Base-by-base conservation (phyloP, 2,329 filamentous ascomycete species). In the Venturia carpophila region DNA sequence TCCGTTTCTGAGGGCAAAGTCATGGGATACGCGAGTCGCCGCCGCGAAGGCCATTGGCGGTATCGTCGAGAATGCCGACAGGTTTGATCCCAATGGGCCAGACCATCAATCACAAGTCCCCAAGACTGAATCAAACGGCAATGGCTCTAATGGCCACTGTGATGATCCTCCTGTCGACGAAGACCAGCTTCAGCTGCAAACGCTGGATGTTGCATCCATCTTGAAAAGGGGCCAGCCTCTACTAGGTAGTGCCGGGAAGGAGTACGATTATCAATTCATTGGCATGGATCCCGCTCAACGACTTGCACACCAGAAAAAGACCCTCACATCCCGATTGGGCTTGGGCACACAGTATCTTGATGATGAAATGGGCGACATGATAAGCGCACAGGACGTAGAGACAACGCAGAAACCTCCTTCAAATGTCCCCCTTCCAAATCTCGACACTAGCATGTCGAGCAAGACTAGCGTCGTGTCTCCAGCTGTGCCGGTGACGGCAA, bases 21-120 rank as follows among this genome's bases (percentile, higher is more conserved):
- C 92, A 73, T 99, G 94, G 94, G 94, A 99, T 73, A 99, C 94
- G 34, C 84, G 95, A 70, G 92, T 89, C 67, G 95, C 94, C 64
- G 90, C 95, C 60, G 92, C 93, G 70, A 96, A 93, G 77, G 94
- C 94, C 24, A 88, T 99, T 66, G 93, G 93, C 66, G 92, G 93
- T 71, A 97, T 99, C 69, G 87, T 96, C 68, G 88, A 93, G 66
- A 90, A 97, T 80, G 91, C 92, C 0, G 87, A 91, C 64, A 79
- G 84, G 56, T 96, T 94, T 74, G 92, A 97, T 71, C 95, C 94
- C 0, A 97, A 97, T 72, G 82, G 83, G 24, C 87, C 87, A 67
- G 90, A 93, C 69, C 27, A 58, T n/a, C n/a, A 21, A n/a, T 37
- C 47, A 27, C 83, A 81, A 45, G 69, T 73, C 30, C 17, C 60